Evolutionary conservation across 202 grass and related monocot genomes (phyloP).

Genomic region (Bolboschoenoplectus hybrid): DNA sequence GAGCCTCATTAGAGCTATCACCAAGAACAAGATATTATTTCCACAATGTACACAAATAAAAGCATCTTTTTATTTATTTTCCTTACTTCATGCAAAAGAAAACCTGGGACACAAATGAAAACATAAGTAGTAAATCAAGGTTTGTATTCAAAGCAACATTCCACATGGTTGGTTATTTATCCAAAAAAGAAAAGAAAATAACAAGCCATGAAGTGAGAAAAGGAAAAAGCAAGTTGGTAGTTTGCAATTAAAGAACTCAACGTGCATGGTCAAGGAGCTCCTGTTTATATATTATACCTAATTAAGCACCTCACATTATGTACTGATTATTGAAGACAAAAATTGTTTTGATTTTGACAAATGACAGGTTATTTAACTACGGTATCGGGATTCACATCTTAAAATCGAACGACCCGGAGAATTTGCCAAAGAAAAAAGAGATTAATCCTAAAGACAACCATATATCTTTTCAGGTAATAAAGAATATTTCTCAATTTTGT

Average conservation of each 20-base stretch:
- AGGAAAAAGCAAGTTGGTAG: neutral
- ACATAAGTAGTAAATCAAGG: neutral
- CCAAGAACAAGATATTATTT: neutral
- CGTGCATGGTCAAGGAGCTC: neutral
- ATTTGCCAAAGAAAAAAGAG: slow-evolving; percentile 60
- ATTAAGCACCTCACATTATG: neutral
- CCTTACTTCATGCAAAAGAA: neutral
- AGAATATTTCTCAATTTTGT: neutral
- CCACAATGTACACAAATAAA: neutral
- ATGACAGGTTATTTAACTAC: slow-evolving; percentile 77
- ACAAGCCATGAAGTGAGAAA: neutral
- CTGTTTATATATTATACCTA: neutral
- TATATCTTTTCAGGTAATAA: slow-evolving; percentile 87
- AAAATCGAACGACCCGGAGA: slow-evolving; percentile 56
- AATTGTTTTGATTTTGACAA: neutral
- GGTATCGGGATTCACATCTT: slow-evolving; percentile 85
- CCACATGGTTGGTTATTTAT: neutral
- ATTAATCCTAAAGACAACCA: slow-evolving; percentile 95
- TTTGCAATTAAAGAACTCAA: neutral
- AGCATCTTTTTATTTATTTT: neutral
- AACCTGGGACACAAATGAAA: neutral
- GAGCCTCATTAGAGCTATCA: neutral
- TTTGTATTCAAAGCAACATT: neutral
- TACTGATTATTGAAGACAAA: neutral
- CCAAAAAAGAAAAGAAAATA: neutral